Evolutionary conservation across 768 basidiomycete genomes (phyloP).

Genomic region (Neoboletus subvelutipes): DNA sequence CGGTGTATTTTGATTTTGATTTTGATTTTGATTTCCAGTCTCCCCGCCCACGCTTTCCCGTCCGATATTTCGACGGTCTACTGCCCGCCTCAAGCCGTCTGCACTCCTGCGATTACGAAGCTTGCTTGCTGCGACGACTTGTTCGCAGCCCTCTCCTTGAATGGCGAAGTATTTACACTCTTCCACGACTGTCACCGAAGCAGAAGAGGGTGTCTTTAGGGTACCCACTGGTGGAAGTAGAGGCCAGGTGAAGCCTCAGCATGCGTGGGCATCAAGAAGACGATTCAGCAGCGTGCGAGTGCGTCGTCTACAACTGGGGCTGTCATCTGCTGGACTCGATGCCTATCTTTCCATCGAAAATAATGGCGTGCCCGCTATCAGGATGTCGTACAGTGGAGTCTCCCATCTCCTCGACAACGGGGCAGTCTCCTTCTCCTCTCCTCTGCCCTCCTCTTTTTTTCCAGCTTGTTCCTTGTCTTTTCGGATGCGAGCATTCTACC

Average conservation of each 20-base stretch:
- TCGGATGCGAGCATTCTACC: no score
- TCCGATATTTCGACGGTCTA: conserved; percentile 68
- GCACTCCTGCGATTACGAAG: conserved; percentile 72
- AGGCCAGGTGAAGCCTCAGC: conserved; percentile 65
- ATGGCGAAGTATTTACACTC: conserved; percentile 93
- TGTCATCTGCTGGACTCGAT: conserved; percentile 1
- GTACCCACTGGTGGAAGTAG: conserved; percentile 25
- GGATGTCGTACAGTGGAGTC: no score
- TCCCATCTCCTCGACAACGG: no score
- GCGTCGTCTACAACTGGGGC: conserved; percentile 19
- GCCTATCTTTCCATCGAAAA: background rate
- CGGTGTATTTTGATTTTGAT: background rate
- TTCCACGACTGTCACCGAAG: conserved; percentile 39
- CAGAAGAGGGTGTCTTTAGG: conserved; percentile 13
- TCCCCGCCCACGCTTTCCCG: conserved; percentile 76
- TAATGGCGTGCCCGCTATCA: conserved; percentile 25
- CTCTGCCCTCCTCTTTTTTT: no score
- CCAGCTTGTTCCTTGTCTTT: no score
- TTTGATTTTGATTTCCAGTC: conserved; percentile 45
- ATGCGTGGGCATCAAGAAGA: conserved; percentile 87
- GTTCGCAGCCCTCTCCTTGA: conserved; percentile 79
- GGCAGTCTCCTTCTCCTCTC: no score
- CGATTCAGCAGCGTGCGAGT: conserved; percentile 83
- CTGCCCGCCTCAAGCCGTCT: conserved; percentile 74
- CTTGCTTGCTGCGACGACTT: conserved; percentile 74